A percentile compares a stretch with the other conserved stretches of the same genome.
These are phyloP conservation scores for Phtheirospermum japonicum DNA, from an alignment of 257 asterid species.

Conservation along the genomic window DNA sequence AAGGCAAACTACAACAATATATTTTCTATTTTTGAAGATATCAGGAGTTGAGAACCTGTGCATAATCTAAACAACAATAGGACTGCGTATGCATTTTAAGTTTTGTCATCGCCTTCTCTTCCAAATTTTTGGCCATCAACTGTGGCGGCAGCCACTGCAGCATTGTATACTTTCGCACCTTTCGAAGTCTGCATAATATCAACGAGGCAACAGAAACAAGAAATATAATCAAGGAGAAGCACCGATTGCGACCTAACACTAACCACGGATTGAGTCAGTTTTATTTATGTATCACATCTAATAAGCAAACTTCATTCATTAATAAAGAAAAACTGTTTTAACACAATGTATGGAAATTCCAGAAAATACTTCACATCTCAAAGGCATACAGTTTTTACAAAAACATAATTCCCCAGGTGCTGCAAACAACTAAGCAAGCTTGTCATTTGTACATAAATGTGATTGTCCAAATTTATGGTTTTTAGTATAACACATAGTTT, in stretches of 20 bases:
- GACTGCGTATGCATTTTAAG: constrained; percentile 86
- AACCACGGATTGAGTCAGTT: constrained; percentile 5
- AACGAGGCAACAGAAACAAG: constrained; percentile 21
- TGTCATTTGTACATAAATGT: constrained; percentile 15
- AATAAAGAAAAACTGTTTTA: constrained; percentile 7
- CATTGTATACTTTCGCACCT: constrained; percentile 78
- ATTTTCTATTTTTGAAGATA: constrained; percentile 15
- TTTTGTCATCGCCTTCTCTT: constrained; percentile 84
- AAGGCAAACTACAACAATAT: constrained; percentile 11
- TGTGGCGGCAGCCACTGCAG: constrained; percentile 73
- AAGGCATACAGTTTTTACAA: background rate
- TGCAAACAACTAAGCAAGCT: constrained; percentile 12
- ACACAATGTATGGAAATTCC: background rate
- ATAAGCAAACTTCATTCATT: constrained; percentile 8
- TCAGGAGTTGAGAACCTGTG: constrained; percentile 57
- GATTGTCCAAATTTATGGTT: constrained; percentile 13
- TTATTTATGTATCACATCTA: background rate
- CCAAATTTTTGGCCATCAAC: constrained; percentile 59
- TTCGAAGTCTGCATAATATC: constrained; percentile 53
- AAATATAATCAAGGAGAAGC: constrained; percentile 4
- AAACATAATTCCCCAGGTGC: constrained; percentile 3
- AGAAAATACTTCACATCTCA: background rate
- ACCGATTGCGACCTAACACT: constrained; percentile 7
- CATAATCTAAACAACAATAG: constrained; percentile 84
- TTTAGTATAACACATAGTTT: background rate